Evolutionary conservation across 129 eudicot genomes (phyloP), one percentile per base, ranked within the genome.

Genomic region (Dittrichia graveolens): DNA sequence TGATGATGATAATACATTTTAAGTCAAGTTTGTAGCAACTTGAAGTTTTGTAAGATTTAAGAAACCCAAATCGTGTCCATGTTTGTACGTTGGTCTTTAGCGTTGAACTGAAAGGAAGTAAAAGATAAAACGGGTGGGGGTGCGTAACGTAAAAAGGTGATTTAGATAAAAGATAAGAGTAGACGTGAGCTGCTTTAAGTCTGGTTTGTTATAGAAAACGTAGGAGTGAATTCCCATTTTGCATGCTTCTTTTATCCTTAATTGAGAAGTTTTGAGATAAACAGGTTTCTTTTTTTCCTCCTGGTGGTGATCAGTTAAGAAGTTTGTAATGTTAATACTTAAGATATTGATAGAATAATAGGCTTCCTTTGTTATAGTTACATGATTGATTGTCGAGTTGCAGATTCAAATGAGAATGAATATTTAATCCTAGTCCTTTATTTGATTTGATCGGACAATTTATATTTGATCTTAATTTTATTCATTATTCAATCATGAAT

Each of bases 261-360:
- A 72, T 58, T 40, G 31, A 24, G 31, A 24, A 24, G 31, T 24
- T 24, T 24, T 24, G 31, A 24, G 31, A 44, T n/a, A 58, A 44
- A 73, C 44, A 78, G 76, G 76, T 61, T 43, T 49, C 11, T 59
- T 60, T 53, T 81, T 47, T 34, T 11, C 19, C 79, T 75, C 75
- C 67, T 83, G 81, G 15, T 83, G 83, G 24, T 75, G 61, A 42
- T 79, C 61, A 53, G 56, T 59, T 43, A 53, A 69, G 52, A 50
- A 69, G 68, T 10, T 69, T 69, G 67, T 74, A 67, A 45, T 58
- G 45, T 37, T 60, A 66, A 8, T 44, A 35, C 6, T 24, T 54
- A 54, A 54, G 52, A 19, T 70, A 11, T 70, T 55, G 14, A 18
- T 53, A 69, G 54, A 55, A 7, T 5, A 13, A 34, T 67, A 57